Percentiles rank a stretch among this genome's conserved stretches.
Conservation (phyloP, 2,329 filamentous ascomycete genomes). For the Fusarium brevicatenulatum region DNA sequence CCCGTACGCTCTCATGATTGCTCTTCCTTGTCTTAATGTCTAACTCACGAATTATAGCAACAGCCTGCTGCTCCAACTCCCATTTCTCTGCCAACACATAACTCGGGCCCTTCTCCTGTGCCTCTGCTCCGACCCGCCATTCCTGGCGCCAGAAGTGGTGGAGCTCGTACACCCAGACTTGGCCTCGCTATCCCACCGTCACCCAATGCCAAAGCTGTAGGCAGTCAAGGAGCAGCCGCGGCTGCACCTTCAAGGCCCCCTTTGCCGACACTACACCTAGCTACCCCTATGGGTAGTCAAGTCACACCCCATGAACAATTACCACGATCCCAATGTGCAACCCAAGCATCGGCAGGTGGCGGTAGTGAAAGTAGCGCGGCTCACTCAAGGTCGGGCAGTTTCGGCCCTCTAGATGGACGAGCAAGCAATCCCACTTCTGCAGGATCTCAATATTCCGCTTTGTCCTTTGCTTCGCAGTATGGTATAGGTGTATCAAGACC, state of each 20-base stretch:
- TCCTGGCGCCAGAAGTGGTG: constrained; percentile 72
- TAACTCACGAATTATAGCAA: constrained; percentile 37
- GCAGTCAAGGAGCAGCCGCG: constrained; percentile 55
- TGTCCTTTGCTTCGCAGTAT: constrained; percentile 81
- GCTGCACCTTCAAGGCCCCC: constrained; percentile 59
- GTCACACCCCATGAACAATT: constrained; percentile 75
- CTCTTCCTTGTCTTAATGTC: not conserved
- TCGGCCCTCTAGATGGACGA: constrained; percentile 78
- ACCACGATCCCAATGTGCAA: constrained; percentile 61
- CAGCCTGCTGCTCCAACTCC: constrained; percentile 37
- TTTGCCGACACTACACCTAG: constrained; percentile 83
- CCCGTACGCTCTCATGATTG: constrained; percentile 30
- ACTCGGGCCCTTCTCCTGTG: constrained; percentile 68
- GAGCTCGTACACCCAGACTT: constrained; percentile 76
- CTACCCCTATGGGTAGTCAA: constrained; percentile 87
- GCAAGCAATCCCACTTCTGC: constrained; percentile 86
- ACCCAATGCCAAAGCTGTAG: constrained; percentile 81
- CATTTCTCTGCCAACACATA: constrained; percentile 47
- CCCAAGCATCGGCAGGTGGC: constrained; percentile 74
- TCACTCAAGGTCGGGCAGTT: constrained; percentile 86
- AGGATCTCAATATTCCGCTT: constrained; percentile 84
- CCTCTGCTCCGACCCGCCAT: constrained; percentile 87
- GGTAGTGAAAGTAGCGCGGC: constrained; percentile 83
- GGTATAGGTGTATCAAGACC: constrained; percentile 73
- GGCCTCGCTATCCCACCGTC: constrained; percentile 92